A percentile compares a stretch with the other conserved stretches of the same genome.
Evolutionary conservation across 2,329 filamentous ascomycete species (phyloP).

Genomic region (Aspergillus luchuensis): DNA sequence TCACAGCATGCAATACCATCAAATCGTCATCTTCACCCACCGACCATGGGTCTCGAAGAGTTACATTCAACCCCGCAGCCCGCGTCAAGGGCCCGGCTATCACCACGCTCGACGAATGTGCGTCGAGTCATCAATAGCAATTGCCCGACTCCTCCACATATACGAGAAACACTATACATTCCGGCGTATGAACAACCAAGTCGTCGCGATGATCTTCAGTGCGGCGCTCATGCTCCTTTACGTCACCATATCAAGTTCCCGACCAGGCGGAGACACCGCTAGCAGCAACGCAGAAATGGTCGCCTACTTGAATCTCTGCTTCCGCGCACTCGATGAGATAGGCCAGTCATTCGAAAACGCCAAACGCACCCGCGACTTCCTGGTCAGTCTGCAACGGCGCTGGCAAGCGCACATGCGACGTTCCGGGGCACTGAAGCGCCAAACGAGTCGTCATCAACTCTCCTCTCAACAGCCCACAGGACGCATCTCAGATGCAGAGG

Average conservation of each 20-base stretch:
- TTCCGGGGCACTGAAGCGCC: conserved; percentile 28
- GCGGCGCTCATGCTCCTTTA: conserved; percentile 44
- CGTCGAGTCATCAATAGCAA: conserved; percentile 42
- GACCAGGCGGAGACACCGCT: conserved; percentile 23
- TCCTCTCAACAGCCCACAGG: conserved; percentile 16
- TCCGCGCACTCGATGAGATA: conserved; percentile 45
- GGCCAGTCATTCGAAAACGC: conserved; percentile 44
- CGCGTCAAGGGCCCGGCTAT: conserved; percentile 44
- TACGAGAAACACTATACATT: conserved; percentile 46
- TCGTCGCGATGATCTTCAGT: conserved; percentile 46
- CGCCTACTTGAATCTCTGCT: conserved; percentile 41
- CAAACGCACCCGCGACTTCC: conserved; percentile 39
- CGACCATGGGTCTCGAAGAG: conserved; percentile 40
- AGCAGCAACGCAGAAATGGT: conserved; percentile 34
- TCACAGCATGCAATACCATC: conserved; percentile 37
- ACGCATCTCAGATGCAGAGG: conserved; percentile 9
- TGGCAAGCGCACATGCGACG: conserved; percentile 30
- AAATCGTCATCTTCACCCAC: conserved; percentile 38
- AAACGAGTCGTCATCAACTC: conserved; percentile 28
- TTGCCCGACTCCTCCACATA: conserved; percentile 41
- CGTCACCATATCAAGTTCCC: conserved; percentile 36
- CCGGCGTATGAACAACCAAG: conserved; percentile 45
- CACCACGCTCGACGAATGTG: conserved; percentile 47
- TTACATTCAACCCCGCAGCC: conserved; percentile 33
- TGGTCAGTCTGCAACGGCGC: conserved; percentile 38